A percentile compares a stretch with the other conserved stretches of the same genome.
Evolutionary conservation across 2,329 filamentous ascomycete species (phyloP).

Genomic region (Colletotrichum navitas): DNA sequence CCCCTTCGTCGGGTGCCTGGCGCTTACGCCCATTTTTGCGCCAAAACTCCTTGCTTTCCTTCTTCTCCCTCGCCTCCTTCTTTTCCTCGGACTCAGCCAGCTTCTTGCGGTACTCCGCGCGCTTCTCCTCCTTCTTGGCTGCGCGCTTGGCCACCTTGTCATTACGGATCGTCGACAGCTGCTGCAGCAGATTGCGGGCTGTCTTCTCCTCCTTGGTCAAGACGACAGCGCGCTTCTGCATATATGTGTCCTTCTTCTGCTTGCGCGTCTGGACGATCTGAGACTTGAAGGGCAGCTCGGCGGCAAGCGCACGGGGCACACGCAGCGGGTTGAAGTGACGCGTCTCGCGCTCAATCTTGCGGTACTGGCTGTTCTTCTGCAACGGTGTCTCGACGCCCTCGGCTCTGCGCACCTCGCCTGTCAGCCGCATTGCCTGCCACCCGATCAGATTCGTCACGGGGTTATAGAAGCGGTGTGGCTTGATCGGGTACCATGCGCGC

Average conservation of each 20-base stretch:
- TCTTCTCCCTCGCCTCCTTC: constrained; percentile 87
- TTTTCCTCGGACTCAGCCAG: constrained; percentile 86
- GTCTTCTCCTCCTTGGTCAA: constrained; percentile 88
- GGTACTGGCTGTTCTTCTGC: constrained; percentile 88
- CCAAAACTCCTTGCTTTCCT: constrained; percentile 94
- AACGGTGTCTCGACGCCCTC: constrained; percentile 81
- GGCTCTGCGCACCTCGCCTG: constrained; percentile 87
- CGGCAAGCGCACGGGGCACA: constrained; percentile 83
- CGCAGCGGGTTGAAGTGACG: constrained; percentile 84
- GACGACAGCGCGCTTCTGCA: constrained; percentile 96
- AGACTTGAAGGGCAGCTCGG: constrained; percentile 90
- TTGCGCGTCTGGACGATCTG: constrained; percentile 87
- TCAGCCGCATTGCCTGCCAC: constrained; percentile 95
- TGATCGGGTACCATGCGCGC: constrained; percentile 95
- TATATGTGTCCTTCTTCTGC: constrained; percentile 85
- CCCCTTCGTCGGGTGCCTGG: constrained; percentile 57
- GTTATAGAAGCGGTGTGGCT: constrained; percentile 96
- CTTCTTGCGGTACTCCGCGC: constrained; percentile 84
- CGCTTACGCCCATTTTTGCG: constrained; percentile 84
- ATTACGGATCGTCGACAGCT: constrained; percentile 89
- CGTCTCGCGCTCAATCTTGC: constrained; percentile 71
- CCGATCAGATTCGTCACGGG: constrained; percentile 92
- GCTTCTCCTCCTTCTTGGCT: constrained; percentile 89
- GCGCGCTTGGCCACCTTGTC: constrained; percentile 88
- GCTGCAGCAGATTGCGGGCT: constrained; percentile 89